Percentiles rank a stretch among this genome's conserved stretches.
Evolutionary conservation across 2,329 filamentous ascomycete genomes (phyloP).

Genomic region (Sporothrix phasma): DNA sequence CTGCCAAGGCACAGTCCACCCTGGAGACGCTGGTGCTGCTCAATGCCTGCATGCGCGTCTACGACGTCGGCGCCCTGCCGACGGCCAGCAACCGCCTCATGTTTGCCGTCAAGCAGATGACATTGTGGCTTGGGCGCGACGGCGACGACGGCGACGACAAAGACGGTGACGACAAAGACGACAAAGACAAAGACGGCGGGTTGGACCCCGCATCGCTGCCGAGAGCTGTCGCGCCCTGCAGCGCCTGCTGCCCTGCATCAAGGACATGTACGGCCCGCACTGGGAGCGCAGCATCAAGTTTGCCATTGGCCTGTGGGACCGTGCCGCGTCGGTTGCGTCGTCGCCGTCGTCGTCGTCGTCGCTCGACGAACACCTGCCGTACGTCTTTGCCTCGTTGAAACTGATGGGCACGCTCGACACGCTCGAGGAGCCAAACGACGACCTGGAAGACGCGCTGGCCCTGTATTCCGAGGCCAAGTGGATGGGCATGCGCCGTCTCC

Average conservation of each 20-base stretch:
- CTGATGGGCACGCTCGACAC: conserved; percentile 54
- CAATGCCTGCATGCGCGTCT: conserved; percentile 42
- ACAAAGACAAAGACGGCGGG: neutral
- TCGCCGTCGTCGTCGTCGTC: conserved; percentile 30
- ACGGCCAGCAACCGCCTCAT: conserved; percentile 61
- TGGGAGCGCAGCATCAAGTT: conserved; percentile 61
- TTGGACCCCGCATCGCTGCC: conserved; percentile 35
- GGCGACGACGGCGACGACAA: conserved; percentile 29
- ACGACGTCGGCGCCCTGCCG: conserved; percentile 42
- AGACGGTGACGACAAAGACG: conserved; percentile 34
- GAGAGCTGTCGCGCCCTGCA: conserved; percentile 48
- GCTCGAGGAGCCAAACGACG: conserved; percentile 70
- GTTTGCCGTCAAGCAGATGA: conserved; percentile 71
- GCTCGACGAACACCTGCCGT: conserved; percentile 45
- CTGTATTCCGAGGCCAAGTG: conserved; percentile 48
- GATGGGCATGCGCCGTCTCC: conserved; percentile 43
- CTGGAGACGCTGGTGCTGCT: conserved; percentile 43
- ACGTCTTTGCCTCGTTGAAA: conserved; percentile 62
- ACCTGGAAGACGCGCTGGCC: conserved; percentile 65
- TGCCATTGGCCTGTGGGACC: conserved; percentile 48
- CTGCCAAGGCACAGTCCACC: conserved; percentile 31
- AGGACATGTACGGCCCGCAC: conserved; percentile 77
- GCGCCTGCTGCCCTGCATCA: conserved; percentile 60
- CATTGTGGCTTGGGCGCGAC: conserved; percentile 51
- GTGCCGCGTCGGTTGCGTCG: conserved; percentile 25